These are phyloP conservation scores for Lichtheimia ornata DNA, from an alignment of 371 early-diverging fungal species.

Conservation along the genomic window DNA sequence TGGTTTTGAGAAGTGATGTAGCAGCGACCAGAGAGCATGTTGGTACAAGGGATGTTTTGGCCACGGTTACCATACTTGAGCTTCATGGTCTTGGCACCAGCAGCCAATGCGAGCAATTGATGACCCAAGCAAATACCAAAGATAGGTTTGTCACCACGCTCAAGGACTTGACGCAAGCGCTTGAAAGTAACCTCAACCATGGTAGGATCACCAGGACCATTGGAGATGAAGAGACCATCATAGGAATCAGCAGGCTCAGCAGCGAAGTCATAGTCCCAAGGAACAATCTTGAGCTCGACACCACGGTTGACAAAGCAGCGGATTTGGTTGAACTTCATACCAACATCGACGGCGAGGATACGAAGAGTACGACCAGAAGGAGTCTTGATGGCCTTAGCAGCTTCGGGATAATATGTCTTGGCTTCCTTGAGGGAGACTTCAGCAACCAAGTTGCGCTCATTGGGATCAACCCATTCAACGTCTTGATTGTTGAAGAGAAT, in stretches of 20 bases:
- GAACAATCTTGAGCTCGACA: conserved; percentile 92
- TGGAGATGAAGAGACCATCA: conserved; percentile 94
- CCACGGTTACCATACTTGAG: conserved; percentile 99
- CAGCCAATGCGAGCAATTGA: conserved; percentile 91
- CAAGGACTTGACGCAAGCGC: conserved; percentile 66
- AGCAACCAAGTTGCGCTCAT: conserved; percentile 88
- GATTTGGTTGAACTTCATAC: conserved; percentile 98
- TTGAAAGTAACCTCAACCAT: conserved; percentile 75
- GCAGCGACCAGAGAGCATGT: conserved; percentile 92
- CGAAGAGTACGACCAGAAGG: conserved; percentile 80
- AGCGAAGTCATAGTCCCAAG: conserved; percentile 93
- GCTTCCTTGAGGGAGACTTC: conserved; percentile 87
- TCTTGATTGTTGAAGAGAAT: conserved; percentile 86
- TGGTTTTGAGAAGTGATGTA: conserved; percentile 98
- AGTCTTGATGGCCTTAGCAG: conserved; percentile 61
- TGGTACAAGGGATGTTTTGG: conserved; percentile 97
- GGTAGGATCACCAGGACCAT: conserved; percentile 97
- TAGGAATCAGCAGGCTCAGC: conserved; percentile 68
- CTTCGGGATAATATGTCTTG: conserved; percentile 71
- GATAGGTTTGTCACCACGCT: conserved; percentile 78
- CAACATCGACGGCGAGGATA: conserved; percentile 92
- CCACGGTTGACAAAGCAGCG: conserved; percentile 94
- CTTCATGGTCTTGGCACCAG: conserved; percentile 93
- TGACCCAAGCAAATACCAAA: conserved; percentile 99
- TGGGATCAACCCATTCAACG: conserved; percentile 92